Base-by-base conservation (phyloP, 148 eudicot genomes). In the Cornus controversa region DNA sequence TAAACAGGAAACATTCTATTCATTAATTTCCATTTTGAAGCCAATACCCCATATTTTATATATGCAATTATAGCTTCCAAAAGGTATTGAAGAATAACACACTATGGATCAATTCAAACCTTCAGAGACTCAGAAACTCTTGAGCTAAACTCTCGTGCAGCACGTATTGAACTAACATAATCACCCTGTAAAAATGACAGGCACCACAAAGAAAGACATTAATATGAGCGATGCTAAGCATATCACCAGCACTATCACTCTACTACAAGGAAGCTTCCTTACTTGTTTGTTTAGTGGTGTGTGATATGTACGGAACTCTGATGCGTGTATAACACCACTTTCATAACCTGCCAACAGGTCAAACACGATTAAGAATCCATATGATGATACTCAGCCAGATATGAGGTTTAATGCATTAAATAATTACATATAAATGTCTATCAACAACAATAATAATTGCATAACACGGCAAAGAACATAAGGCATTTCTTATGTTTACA, bases 221-320 rank as follows among this genome's bases (percentile, higher is more conserved):
- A 8, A 10, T 57, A 23, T 1, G 20, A 26, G 37, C 31, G 65
- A 65, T 27, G 50, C 15, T 60, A 14, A 74, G 70, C 63, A 26
- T 75, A 75, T 10, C 63, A 14, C 2, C 74, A 74, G 16, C 42
- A 69, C 53, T 57, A 47, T 34, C 45, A 54, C 1, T 29, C n/a
- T 45, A 25, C 29, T 71, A 67, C 6, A 28, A 23, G 37, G 40
- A 13, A 18, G 8, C 11, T 23, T 37, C 23, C 84, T 25, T 84
- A 84, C 94, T 84, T 90, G 94, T 81, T 82, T 88, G 73, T 88
- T 88, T 31, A 90, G 80, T 63, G 94, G 94, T 13, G 88, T 90
- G 81, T 90, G 94, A 70, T 82, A 90, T 40, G 94, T 90, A 63
- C 94, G 90, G 72, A 90, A 90, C 83, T 87, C 91, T 58, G 91